These are phyloP conservation scores for Gentiana dahurica DNA, from an alignment of 257 asterid genomes.

Conservation along the genomic window DNA sequence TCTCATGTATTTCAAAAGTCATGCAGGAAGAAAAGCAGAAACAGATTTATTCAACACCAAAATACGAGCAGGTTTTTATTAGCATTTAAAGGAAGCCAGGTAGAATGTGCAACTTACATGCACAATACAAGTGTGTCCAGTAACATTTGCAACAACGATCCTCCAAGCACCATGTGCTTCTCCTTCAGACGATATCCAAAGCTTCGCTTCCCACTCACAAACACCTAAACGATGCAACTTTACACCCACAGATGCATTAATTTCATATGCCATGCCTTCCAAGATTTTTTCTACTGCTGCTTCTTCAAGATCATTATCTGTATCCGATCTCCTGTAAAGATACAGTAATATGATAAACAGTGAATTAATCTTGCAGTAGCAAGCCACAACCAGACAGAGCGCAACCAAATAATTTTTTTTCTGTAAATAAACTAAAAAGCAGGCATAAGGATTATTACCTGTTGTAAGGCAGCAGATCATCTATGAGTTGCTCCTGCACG, in stretches of 20 bases:
- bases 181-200: constrained; percentile 85
- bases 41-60: not conserved
- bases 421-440: constrained; percentile 1
- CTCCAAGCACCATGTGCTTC: constrained; percentile 98
- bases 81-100: not conserved
- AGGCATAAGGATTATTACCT: constrained; percentile 36
- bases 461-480: constrained; percentile 73
- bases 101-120: constrained; percentile 44
- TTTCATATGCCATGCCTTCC: constrained; percentile 58
- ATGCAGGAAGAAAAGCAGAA: too few relatives aligned
- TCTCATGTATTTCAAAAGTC: too few relatives aligned
- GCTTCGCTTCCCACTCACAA: constrained; percentile 92
- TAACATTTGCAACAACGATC: constrained; percentile 74
- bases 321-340: constrained; percentile 49
- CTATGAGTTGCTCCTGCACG: constrained; percentile 78
- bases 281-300: constrained; percentile 56
- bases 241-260: constrained; percentile 70
- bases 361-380: not conserved
- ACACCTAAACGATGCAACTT: constrained; percentile 93
- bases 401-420: not conserved
- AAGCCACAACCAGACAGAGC: not conserved
- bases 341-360: constrained; percentile 9
- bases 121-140: constrained; percentile 93
- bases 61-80: not conserved
- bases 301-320: constrained; percentile 47